Evolutionary conservation across 202 grass and related monocot species (phyloP), one percentile per base, ranked within the genome.

Genomic region (Hordeum pubiflorum): DNA sequence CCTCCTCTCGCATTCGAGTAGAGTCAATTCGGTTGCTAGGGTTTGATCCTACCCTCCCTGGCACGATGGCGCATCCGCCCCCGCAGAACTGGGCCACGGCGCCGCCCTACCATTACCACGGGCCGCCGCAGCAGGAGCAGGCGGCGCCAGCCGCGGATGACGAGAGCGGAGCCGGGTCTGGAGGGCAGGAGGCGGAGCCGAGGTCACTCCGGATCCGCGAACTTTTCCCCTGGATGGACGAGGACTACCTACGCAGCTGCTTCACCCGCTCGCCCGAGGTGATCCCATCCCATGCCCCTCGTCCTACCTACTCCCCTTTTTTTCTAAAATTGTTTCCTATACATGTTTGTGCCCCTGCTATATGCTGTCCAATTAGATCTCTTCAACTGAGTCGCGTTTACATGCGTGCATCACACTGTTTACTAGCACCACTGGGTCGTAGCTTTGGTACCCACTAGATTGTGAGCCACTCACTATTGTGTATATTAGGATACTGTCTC

Each of bases 171-270:
- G 32, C 70, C 58, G 59, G 55, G 26, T 36, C 18, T 9, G 64
- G 56, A 12, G 81, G 22, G 3, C 82, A 77, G 8, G 74, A 87
- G 54, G 37, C 79, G 6, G 74, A 87, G 59, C 31, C 79, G 65
- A 82, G 89, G 23, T 84, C 91, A 24, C 91, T 97, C 39, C 86
- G 87, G 89, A 93, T 97, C 72, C 82, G 91, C 65, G 91, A 86
- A 40, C 82, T 97, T 61, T 85, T 86, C 72, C 77, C 59, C 58
- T 97, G 94, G 94, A 97, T 97, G 89, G 60, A 93, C 65, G 91
- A 97, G 79, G 86, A 75, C 80, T 97, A 97, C 74, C 75, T 97
- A 14, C 84, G 76, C 48, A 63, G 66, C 22, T 97, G 91, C 82
- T 97, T 97, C 55, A 75, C 66, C 27, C 56, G 33, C 37, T 88